phyloP scores from a whole-genome alignment of 768 basidiomycete species.

The Suillus plorans region DNA sequence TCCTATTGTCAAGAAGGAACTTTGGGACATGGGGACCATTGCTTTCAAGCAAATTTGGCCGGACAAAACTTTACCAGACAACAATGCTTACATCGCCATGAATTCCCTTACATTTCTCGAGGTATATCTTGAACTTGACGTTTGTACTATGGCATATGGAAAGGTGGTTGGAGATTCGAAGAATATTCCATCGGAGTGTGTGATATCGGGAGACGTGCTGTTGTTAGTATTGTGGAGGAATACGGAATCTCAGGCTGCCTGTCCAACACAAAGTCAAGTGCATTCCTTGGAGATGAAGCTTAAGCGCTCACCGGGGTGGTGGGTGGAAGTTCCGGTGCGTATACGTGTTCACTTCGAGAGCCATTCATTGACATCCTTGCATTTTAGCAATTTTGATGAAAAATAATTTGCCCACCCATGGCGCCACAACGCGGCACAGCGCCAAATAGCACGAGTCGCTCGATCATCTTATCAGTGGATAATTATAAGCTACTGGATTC shows the following conservation, averaged over 20 bases:
- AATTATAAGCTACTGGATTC: too few relatives aligned
- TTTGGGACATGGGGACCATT: not conserved
- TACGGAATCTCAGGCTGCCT: not conserved
- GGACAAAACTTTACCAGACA: not conserved
- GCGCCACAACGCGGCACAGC: too few relatives aligned
- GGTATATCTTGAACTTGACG: not conserved
- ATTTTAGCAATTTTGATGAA: not conserved
- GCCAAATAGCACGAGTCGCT: too few relatives aligned
- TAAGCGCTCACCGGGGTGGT: conserved; percentile 1
- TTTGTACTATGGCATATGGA: not conserved
- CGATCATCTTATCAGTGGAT: too few relatives aligned
- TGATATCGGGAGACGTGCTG: not conserved
- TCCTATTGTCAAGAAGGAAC: not conserved
- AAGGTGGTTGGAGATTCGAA: not conserved
- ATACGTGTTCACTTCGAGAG: not conserved
- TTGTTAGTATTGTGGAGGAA: conserved; percentile 1
- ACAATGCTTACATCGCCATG: not conserved
- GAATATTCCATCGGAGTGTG: not conserved
- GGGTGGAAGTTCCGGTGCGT: not conserved
- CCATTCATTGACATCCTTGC: not conserved
- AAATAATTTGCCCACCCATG: too few relatives aligned
- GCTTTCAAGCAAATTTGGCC: not conserved
- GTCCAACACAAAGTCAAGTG: not conserved
- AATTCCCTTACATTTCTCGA: not conserved
- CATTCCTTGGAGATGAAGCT: not conserved